Conservation (phyloP, 2,329 filamentous ascomycete species). For the Paramyrothecium roridum region DNA sequence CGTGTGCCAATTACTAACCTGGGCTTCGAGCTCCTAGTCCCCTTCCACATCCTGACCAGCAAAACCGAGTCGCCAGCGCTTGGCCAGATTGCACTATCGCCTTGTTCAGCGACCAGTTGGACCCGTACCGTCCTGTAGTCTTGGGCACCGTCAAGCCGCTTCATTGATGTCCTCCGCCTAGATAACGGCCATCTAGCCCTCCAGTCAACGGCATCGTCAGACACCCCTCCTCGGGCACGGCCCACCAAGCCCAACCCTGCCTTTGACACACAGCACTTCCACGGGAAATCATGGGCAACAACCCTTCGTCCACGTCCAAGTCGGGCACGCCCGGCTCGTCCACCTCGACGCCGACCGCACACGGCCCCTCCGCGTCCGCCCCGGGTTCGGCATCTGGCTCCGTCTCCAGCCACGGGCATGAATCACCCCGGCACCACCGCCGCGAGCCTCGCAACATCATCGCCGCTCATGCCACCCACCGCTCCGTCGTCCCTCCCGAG, state of each 20-base stretch:
- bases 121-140: too few relatives aligned
- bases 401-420: constrained; percentile 11
- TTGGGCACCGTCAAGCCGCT: too few relatives aligned
- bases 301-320: constrained; percentile 34
- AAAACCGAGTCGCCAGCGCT: too few relatives aligned
- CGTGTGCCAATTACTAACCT: not conserved
- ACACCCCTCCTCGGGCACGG: not conserved
- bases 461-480: constrained; percentile 51
- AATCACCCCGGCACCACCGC: constrained; percentile 26
- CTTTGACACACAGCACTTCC: not conserved
- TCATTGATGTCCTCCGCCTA: too few relatives aligned
- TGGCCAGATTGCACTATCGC: too few relatives aligned
- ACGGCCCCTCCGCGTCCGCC: constrained; percentile 15
- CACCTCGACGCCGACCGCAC: constrained; percentile 1
- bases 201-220: not conserved
- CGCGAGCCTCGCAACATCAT: constrained; percentile 46
- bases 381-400: constrained; percentile 11
- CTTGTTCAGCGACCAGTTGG: too few relatives aligned
- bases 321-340: constrained; percentile 26
- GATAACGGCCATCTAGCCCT: too few relatives aligned
- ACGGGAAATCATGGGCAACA: constrained; percentile 30
- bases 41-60: too few relatives aligned
- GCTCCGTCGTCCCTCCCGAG: constrained; percentile 58
- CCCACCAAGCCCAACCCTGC: not conserved
- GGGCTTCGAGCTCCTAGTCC: too few relatives aligned